Percentiles rank a stretch among this genome's conserved stretches.
Conservation (phyloP, 2,329 filamentous ascomycete species). For the Neonectria punicea region DNA sequence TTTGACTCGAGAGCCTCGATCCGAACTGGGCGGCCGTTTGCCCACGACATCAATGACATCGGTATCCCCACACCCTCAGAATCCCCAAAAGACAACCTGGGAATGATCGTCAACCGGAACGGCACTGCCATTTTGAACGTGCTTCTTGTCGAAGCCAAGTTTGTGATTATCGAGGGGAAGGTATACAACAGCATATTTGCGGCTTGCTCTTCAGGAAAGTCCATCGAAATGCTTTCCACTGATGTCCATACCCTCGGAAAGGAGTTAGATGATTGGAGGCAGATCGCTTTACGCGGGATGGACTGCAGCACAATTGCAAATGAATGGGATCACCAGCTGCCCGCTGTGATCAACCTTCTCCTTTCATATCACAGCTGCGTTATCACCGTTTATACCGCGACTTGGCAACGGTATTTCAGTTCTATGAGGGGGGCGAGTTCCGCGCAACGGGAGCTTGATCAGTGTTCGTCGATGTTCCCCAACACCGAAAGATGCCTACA, state of each 20-base stretch:
- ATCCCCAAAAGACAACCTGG: slow-evolving; percentile 15
- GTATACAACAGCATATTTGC: slow-evolving; percentile 11
- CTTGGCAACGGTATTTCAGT: slow-evolving; percentile 17
- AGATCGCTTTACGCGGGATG: neutral
- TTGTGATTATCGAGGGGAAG: slow-evolving; percentile 8
- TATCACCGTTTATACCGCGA: slow-evolving; percentile 10
- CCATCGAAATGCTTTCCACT: neutral
- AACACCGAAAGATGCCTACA: slow-evolving; percentile 13
- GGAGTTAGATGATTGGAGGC: slow-evolving; percentile 8
- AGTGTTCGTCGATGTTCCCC: slow-evolving; percentile 1
- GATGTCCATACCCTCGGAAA: slow-evolving; percentile 5
- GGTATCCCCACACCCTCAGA: slow-evolving; percentile 1
- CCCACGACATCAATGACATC: slow-evolving; percentile 14
- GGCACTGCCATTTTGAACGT: slow-evolving; percentile 4
- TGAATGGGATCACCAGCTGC: slow-evolving; percentile 13
- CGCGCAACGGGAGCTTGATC: slow-evolving; percentile 6
- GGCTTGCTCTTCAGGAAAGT: slow-evolving; percentile 6
- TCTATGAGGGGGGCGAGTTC: slow-evolving; percentile 5
- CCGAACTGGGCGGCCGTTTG: slow-evolving; percentile 4
- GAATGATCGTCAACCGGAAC: slow-evolving; percentile 11
- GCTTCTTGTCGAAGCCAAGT: slow-evolving; percentile 6
- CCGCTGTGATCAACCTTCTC: slow-evolving; percentile 7
- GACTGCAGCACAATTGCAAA: neutral
- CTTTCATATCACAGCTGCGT: slow-evolving; percentile 15
- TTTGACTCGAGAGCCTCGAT: slow-evolving; percentile 17